These are phyloP conservation scores for Rosa chinensis DNA, from an alignment of 306 rosid genomes.

Conservation along the genomic window DNA sequence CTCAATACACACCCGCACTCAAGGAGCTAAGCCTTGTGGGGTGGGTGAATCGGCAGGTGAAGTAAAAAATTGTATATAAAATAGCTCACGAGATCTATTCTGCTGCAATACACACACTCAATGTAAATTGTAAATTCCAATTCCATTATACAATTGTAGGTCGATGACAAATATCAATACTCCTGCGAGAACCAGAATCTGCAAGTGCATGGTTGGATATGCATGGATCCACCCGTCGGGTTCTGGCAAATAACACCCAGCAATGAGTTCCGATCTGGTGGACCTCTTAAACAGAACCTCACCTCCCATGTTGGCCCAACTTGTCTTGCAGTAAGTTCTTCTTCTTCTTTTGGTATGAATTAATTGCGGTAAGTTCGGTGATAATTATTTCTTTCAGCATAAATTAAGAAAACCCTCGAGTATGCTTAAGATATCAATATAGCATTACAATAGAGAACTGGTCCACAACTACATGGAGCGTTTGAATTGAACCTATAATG, in stretches of 20 bases:
- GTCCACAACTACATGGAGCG: not conserved
- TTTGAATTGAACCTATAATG: not conserved
- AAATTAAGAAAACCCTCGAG: not conserved
- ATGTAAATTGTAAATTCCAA: not conserved
- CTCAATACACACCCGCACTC: too few relatives aligned
- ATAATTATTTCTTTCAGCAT: not conserved
- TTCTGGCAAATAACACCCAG: conserved; percentile 54
- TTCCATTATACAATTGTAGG: conserved; percentile 14
- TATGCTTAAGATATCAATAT: too few relatives aligned
- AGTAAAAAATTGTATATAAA: too few relatives aligned
- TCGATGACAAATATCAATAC: conserved; percentile 50
- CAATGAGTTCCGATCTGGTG: conserved; percentile 44
- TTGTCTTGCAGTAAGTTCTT: conserved; percentile 25
- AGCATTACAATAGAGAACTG: not conserved
- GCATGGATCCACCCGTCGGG: conserved; percentile 34
- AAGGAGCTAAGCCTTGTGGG: too few relatives aligned
- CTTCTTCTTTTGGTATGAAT: not conserved
- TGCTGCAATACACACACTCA: too few relatives aligned
- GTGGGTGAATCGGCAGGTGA: too few relatives aligned
- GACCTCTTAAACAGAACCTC: conserved; percentile 36
- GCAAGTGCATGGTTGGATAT: conserved; percentile 48
- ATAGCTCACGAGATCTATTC: not conserved
- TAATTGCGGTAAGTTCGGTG: too few relatives aligned
- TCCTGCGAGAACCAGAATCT: conserved; percentile 46
- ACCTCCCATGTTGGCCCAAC: conserved; percentile 36